A percentile compares a stretch with the other conserved stretches of the same genome.
phyloP scores from a whole-genome alignment of 441 rosid species.

The Corymbia citriodora region DNA sequence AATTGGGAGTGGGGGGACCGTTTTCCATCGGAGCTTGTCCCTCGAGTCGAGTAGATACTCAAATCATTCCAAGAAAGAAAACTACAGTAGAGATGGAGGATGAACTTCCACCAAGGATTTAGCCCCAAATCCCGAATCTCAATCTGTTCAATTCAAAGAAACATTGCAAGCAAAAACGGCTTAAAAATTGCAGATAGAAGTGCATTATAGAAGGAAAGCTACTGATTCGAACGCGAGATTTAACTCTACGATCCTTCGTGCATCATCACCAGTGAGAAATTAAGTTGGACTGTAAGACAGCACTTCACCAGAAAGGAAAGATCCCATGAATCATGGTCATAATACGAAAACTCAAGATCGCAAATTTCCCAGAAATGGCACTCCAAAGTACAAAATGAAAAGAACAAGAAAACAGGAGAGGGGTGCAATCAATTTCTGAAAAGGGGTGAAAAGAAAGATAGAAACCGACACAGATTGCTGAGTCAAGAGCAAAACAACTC shows the following conservation, averaged over 20 bases:
- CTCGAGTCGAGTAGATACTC: neutral
- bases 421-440: neutral
- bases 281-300: neutral
- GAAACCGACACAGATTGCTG: neutral
- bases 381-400: neutral
- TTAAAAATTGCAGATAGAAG: constrained; percentile 52
- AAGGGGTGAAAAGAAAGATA: neutral
- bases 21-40: constrained; percentile 35
- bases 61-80: constrained; percentile 28
- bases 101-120: constrained; percentile 64
- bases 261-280: neutral
- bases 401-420: neutral
- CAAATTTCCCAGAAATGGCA: neutral
- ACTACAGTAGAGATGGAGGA: constrained; percentile 51
- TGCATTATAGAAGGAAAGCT: constrained; percentile 49
- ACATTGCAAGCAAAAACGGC: constrained; percentile 50
- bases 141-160: constrained; percentile 52
- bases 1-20: constrained; percentile 33
- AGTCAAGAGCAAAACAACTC: neutral
- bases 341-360: neutral
- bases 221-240: neutral
- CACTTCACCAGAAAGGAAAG: neutral
- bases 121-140: constrained; percentile 39
- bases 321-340: neutral
- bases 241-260: neutral